A percentile compares a stretch with the other conserved stretches of the same genome.
phyloP scores from a whole-genome alignment of 495 filamentous ascomycete genomes.

The Rhypophila decipiens region DNA sequence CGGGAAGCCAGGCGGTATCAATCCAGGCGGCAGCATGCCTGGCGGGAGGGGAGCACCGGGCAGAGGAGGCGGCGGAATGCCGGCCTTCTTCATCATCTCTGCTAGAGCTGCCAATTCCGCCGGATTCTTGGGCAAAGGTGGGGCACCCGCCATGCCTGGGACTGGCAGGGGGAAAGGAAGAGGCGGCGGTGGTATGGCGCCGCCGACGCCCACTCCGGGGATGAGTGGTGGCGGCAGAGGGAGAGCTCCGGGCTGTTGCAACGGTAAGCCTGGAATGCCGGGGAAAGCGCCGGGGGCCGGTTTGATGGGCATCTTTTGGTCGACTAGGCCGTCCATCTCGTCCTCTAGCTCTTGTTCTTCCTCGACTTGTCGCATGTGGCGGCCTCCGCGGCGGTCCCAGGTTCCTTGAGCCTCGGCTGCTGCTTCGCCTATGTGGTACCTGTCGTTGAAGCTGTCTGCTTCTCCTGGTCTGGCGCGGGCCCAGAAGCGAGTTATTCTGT shows the following conservation, averaged over 20 bases:
- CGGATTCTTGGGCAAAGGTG: constrained; percentile 47
- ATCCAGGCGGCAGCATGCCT: constrained; percentile 44
- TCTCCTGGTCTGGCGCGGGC: constrained; percentile 83
- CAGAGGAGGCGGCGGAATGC: constrained; percentile 42
- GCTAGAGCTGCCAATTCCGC: constrained; percentile 65
- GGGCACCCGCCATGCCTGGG: constrained; percentile 40
- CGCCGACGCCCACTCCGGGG: constrained; percentile 27
- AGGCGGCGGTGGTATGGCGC: constrained; percentile 25
- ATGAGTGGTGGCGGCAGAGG: constrained; percentile 27
- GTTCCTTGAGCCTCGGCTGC: constrained; percentile 90
- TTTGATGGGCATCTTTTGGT: constrained; percentile 74
- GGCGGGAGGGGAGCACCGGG: constrained; percentile 33
- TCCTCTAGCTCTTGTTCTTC: constrained; percentile 91
- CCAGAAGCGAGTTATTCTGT: constrained; percentile 96
- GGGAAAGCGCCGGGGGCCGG: constrained; percentile 38
- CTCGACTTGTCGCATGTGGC: constrained; percentile 77
- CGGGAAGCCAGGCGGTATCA: constrained; percentile 36
- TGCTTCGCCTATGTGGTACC: constrained; percentile 89
- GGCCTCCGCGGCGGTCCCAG: constrained; percentile 74
- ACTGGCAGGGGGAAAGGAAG: constrained; percentile 28
- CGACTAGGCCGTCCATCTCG: constrained; percentile 86
- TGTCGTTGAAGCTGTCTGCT: constrained; percentile 68
- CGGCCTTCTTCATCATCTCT: constrained; percentile 54
- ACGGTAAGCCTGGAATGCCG: constrained; percentile 45
- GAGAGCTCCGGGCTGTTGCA: constrained; percentile 23